Evolutionary conservation across 208 protist species (phyloP).

Genomic region (Porcisia deanei): DNA sequence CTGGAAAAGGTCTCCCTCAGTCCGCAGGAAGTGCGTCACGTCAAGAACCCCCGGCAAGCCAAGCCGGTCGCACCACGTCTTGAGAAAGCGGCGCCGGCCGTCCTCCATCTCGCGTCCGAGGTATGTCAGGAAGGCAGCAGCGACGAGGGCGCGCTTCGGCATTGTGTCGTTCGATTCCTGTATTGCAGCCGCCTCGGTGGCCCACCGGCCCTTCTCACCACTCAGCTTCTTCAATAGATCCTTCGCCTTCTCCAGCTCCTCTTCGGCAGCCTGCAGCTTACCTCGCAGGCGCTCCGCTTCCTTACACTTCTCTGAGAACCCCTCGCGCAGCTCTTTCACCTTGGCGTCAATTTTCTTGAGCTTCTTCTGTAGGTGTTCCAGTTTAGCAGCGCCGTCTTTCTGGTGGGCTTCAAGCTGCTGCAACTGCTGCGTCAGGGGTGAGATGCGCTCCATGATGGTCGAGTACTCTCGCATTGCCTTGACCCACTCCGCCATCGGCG

Average conservation of each 20-base stretch:
- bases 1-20: constrained; percentile 93
- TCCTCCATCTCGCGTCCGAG: constrained; percentile 88
- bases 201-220: constrained; percentile 96
- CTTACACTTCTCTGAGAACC: constrained; percentile 91
- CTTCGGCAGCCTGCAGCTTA: constrained; percentile 88
- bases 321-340: constrained; percentile 78
- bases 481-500: constrained; percentile 97
- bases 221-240: constrained; percentile 95
- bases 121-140: constrained; percentile 94
- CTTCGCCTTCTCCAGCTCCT: constrained; percentile 89
- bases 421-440: constrained; percentile 86
- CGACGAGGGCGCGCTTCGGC: constrained; percentile 86
- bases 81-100: constrained; percentile 60
- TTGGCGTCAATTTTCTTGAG: constrained; percentile 89
- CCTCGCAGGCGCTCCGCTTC: constrained; percentile 92
- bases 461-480: constrained; percentile 96
- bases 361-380: constrained; percentile 76
- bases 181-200: constrained; percentile 73
- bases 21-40: constrained; percentile 91
- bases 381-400: constrained; percentile 73
- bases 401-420: constrained; percentile 81
- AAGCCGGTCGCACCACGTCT: constrained; percentile 81
- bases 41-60: constrained; percentile 38
- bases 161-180: constrained; percentile 63
- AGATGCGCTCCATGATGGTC: constrained; percentile 92